Evolutionary conservation across 1,284 basidiomycete species (phyloP).

Genomic region (Microbotryum scabiosae): DNA sequence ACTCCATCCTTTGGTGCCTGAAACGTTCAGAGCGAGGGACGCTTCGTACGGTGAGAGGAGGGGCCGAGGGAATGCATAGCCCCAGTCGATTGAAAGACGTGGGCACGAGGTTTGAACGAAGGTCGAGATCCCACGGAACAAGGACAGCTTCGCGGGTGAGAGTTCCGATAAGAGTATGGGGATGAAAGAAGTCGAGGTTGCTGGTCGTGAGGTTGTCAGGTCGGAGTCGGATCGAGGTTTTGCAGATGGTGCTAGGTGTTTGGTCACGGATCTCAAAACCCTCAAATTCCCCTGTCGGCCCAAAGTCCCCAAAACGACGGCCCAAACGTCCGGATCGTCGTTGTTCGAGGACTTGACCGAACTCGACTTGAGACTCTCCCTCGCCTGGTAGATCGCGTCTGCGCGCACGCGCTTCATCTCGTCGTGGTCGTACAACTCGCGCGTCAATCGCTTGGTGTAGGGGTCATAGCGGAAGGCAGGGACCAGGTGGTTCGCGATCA

Average conservation of each 20-base stretch:
- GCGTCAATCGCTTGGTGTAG: slow-evolving; percentile 92
- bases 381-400: slow-evolving; percentile 67
- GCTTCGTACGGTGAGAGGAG: slow-evolving; percentile 92
- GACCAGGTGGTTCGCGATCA: slow-evolving; percentile 96
- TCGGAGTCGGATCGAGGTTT: slow-evolving; percentile 45
- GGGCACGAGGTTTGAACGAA: slow-evolving; percentile 97
- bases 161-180: slow-evolving; percentile 91
- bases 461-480: slow-evolving; percentile 98
- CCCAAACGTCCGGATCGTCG: slow-evolving; percentile 53
- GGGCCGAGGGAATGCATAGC: slow-evolving; percentile 84
- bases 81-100: slow-evolving; percentile 95
- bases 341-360: background rate
- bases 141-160: slow-evolving; percentile 80
- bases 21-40: slow-evolving; percentile 65
- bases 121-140: slow-evolving; percentile 68
- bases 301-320: slow-evolving; percentile 88
- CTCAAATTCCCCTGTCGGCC: slow-evolving; percentile 88
- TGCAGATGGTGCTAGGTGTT: slow-evolving; percentile 50
- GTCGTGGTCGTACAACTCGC: slow-evolving; percentile 81
- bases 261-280: slow-evolving; percentile 76
- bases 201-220: background rate
- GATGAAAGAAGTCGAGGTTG: slow-evolving; percentile 54
- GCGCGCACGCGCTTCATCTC: slow-evolving; percentile 72
- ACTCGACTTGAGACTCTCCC: slow-evolving; percentile 50
- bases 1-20: slow-evolving; percentile 54